phyloP scores from a whole-genome alignment of 805 yeast species.

The Millerozyma miso region DNA sequence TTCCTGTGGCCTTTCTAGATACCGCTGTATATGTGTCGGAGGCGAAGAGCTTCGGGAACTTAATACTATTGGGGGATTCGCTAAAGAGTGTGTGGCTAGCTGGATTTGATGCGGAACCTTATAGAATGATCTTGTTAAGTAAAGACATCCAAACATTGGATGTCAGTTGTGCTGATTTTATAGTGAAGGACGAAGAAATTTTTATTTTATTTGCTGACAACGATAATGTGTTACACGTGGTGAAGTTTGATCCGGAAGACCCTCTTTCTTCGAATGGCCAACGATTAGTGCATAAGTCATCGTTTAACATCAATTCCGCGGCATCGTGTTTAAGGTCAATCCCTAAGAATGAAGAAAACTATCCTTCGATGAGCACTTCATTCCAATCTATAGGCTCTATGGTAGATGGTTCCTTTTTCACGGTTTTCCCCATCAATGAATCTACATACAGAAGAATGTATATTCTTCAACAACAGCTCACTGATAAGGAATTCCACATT shows the following conservation, averaged over 20 bases:
- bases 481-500: conserved; percentile 66
- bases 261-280: conserved; percentile 79
- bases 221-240: conserved; percentile 59
- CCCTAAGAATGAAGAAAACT: conserved; percentile 32
- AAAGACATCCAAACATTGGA: conserved; percentile 64
- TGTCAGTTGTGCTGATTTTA: conserved; percentile 70
- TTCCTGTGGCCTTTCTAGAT: conserved; percentile 92
- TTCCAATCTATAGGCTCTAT: conserved; percentile 69
- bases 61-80: conserved; percentile 78
- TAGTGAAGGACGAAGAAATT: conserved; percentile 66
- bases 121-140: conserved; percentile 73
- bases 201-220: conserved; percentile 67
- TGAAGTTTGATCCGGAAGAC: conserved; percentile 91
- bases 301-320: conserved; percentile 62
- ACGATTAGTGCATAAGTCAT: conserved; percentile 61
- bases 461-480: conserved; percentile 81
- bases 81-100: conserved; percentile 72
- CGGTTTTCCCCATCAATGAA: conserved; percentile 73
- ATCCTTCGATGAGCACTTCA: conserved; percentile 21
- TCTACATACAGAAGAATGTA: conserved; percentile 73
- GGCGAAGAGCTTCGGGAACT: conserved; percentile 76
- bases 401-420: conserved; percentile 74
- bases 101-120: conserved; percentile 95
- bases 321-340: conserved; percentile 52
- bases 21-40: conserved; percentile 76